These are phyloP conservation scores for Adansonia rubrostipa DNA, from an alignment of 441 rosid species.

Conservation along the genomic window DNA sequence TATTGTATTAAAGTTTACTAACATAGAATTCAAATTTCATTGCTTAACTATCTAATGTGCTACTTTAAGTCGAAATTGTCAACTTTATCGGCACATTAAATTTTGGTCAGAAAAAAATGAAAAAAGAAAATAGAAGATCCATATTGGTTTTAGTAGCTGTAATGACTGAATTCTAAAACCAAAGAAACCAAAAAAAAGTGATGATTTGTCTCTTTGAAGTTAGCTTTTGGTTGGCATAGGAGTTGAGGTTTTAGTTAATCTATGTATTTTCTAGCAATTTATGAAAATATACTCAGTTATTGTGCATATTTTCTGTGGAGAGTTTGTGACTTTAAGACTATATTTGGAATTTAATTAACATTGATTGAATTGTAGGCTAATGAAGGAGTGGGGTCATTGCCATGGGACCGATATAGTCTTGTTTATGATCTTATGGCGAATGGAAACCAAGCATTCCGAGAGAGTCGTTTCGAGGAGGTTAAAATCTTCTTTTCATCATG, in stretches of 20 bases:
- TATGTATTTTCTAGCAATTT: neutral
- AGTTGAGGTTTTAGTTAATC: conserved; percentile 1
- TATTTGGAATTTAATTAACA: conserved; percentile 25
- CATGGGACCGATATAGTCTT: conserved; percentile 55
- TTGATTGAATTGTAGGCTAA: conserved; percentile 49
- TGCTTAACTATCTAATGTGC: conserved; percentile 13
- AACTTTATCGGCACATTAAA: neutral
- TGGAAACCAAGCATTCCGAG: conserved; percentile 72
- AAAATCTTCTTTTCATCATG: neutral
- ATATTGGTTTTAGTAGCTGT: neutral
- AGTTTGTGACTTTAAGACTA: conserved; percentile 12
- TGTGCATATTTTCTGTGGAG: neutral
- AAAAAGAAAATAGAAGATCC: neutral
- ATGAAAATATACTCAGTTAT: neutral
- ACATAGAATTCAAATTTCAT: neutral
- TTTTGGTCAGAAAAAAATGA: neutral
- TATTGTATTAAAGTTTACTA: neutral
- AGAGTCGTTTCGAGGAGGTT: conserved; percentile 74
- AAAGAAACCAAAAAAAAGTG: neutral
- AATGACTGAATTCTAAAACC: neutral
- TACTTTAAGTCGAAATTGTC: neutral
- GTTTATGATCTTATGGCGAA: conserved; percentile 63
- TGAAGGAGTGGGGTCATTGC: conserved; percentile 73
- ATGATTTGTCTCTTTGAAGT: neutral
- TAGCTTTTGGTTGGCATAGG: neutral